phyloP scores from a whole-genome alignment of 2,329 filamentous ascomycete genomes.

The Ophiocordyceps robertsii region DNA sequence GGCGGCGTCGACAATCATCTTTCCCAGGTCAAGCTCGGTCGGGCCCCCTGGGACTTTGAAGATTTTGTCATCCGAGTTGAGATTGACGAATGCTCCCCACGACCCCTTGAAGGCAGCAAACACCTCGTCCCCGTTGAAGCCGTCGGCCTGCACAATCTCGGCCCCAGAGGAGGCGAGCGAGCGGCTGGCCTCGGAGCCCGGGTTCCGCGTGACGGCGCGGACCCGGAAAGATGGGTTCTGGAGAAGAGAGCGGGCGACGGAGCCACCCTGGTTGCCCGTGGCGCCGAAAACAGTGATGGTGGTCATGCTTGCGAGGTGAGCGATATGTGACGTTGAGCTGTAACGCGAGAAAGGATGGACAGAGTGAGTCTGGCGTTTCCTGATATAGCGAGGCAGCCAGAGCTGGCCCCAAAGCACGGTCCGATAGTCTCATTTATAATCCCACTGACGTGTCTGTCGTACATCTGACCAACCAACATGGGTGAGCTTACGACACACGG shows the following conservation, averaged over 20 bases:
- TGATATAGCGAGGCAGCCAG: no score
- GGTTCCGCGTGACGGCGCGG: not conserved
- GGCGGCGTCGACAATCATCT: conserved; percentile 12
- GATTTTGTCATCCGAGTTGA: conserved; percentile 8
- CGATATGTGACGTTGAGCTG: no score
- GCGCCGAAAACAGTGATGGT: not conserved
- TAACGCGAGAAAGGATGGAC: no score
- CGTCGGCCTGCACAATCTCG: not conserved
- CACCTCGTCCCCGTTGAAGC: not conserved
- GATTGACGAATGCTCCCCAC: conserved; percentile 8
- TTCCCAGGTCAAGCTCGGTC: conserved; percentile 15
- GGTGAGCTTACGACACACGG: no score
- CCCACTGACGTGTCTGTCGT: no score
- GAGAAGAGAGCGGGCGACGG: not conserved
- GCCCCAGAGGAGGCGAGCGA: not conserved
- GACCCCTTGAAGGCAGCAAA: conserved; percentile 3
- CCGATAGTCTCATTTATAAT: no score
- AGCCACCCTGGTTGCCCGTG: not conserved
- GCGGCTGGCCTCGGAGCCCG: not conserved
- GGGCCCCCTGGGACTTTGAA: conserved; percentile 6
- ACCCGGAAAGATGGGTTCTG: not conserved
- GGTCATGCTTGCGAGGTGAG: not conserved
- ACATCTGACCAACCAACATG: no score
- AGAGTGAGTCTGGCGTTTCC: no score
- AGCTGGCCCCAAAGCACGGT: no score